Percentiles rank a stretch among this genome's conserved stretches.
Evolutionary conservation across 768 basidiomycete species (phyloP).

Genomic region (Hericium erinaceus): DNA sequence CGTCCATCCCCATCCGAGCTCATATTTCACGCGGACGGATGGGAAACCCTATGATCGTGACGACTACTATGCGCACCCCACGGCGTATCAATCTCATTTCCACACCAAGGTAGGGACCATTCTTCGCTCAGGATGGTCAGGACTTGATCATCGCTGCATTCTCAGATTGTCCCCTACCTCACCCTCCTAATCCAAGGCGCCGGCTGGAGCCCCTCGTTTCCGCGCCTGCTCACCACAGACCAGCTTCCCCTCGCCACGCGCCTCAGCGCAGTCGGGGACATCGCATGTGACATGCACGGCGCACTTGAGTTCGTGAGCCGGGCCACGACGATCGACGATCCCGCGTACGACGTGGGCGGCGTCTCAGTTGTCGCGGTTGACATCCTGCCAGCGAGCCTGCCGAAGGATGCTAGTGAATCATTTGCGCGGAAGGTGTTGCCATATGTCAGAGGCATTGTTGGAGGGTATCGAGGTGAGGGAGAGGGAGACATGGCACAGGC

Average conservation of each 20-base stretch:
- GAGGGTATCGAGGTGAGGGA: conserved; percentile 23
- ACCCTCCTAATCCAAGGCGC: conserved; percentile 81
- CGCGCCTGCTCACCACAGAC: conserved; percentile 65
- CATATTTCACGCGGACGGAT: conserved; percentile 59
- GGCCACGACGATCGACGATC: conserved; percentile 71
- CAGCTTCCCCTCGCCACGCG: conserved; percentile 42
- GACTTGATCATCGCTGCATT: too few species aligned
- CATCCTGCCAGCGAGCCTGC: conserved; percentile 80
- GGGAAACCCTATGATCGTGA: conserved; percentile 49
- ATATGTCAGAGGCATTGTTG: conserved; percentile 54
- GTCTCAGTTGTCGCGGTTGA: conserved; percentile 84
- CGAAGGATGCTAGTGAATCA: conserved; percentile 69
- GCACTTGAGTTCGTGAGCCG: conserved; percentile 75
- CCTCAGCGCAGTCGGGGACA: conserved; percentile 72
- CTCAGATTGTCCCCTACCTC: conserved; percentile 68
- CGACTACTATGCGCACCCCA: conserved; percentile 69
- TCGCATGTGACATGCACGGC: conserved; percentile 87
- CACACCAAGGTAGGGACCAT: conserved; percentile 41
- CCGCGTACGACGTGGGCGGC: conserved; percentile 58
- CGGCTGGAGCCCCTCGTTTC: conserved; percentile 74
- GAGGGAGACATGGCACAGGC: conserved; percentile 30
- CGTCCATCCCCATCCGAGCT: conserved; percentile 56
- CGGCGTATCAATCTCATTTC: conserved; percentile 59
- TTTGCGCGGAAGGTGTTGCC: conserved; percentile 62
- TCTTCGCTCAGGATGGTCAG: neutral